Evolutionary conservation across 164 flowering plant species (phyloP), one percentile per base, ranked within the genome.

Genomic region (Vitis amurensis): DNA sequence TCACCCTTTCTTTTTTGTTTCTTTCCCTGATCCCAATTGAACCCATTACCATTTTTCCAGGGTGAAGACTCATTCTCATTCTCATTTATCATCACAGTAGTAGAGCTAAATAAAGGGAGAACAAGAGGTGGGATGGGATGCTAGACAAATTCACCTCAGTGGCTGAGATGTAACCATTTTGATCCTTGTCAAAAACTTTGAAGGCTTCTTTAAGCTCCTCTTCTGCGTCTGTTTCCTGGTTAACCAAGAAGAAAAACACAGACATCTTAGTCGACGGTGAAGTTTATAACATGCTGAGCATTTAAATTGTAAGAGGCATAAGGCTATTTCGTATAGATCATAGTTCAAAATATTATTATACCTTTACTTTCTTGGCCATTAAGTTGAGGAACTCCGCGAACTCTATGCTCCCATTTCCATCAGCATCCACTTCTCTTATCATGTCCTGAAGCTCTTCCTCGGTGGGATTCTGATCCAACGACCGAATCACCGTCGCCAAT

Each of bases 121-220:
- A 27, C 17, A 59, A 14, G 50, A 3, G 31, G 27, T 19, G 11
- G 37, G 1, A 56, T 29, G 49, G 7, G 0, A 12, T 23, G 27
- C 27, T 23, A 62, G 3, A 14, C 11, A 14, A 53, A 47, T 14
- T 77, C 56, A 91, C 94, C 93, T 92, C 97, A 58, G 1, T 80
- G 23, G 97, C 84, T 11, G 94, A 90, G 48, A 92, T 88, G 58
- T 76, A 90, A 1, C 97, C 97, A 68, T 92, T 83, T 68, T 88
- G 90, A 71, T 90, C 94, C 73, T 91, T 91, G 76, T 91, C 97
- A 75, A 91, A 91, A 14, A 88, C 93, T 81, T 84, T 87, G 80
- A 91, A 91, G 62, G 92, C 97, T 73, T 87, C 93, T 75, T 78
- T 83, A 2, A 92, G 89, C 75, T 92, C 97, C 50, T 92, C 93